Evolutionary conservation across 176 grass and related monocot species (phyloP).

Genomic region (Paspalum notatum): DNA sequence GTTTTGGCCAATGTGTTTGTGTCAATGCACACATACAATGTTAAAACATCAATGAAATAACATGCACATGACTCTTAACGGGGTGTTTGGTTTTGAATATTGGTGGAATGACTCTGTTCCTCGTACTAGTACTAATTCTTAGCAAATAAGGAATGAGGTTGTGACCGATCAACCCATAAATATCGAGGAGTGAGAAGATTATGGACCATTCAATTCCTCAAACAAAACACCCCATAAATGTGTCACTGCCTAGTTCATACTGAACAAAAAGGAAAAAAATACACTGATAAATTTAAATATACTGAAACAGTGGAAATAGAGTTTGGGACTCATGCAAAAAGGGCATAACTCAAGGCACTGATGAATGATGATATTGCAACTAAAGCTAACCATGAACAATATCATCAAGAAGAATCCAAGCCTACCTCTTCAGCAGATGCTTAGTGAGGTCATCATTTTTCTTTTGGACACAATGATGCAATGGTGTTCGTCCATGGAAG

Average conservation of each 20-base stretch:
- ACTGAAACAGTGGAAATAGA: constrained; percentile 11
- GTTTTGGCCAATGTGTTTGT: neutral
- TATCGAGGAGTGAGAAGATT: no score
- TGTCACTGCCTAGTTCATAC: constrained; percentile 7
- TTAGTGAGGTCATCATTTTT: constrained; percentile 86
- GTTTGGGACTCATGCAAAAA: neutral
- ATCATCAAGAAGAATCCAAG: constrained; percentile 1
- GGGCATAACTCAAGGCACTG: neutral
- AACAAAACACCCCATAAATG: neutral
- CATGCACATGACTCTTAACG: neutral
- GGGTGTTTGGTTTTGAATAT: no score
- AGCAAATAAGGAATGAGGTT: no score
- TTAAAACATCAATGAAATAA: constrained; percentile 18
- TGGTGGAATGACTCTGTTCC: no score
- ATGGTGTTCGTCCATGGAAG: constrained; percentile 85
- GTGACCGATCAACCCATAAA: no score
- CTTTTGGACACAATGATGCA: constrained; percentile 85
- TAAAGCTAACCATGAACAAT: constrained; percentile 11
- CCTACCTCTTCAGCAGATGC: constrained; percentile 87
- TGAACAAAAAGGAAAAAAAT: constrained; percentile 7
- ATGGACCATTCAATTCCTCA: no score
- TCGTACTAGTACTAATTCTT: no score
- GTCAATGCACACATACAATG: neutral
- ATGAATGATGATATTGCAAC: constrained; percentile 16
- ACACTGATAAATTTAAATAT: constrained; percentile 11